phyloP scores from a whole-genome alignment of 306 rosid species.

The Quercus ilex region DNA sequence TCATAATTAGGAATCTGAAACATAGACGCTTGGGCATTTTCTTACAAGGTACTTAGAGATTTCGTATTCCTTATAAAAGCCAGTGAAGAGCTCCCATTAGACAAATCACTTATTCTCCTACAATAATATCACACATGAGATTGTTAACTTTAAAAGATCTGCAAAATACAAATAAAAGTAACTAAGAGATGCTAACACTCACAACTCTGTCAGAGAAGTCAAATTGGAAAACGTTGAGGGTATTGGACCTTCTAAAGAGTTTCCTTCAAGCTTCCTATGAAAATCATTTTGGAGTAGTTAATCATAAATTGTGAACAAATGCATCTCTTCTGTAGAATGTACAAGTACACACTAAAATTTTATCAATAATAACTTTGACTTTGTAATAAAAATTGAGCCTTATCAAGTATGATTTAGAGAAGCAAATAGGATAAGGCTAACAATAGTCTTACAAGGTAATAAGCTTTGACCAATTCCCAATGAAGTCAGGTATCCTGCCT shows the following conservation, averaged over 20 bases:
- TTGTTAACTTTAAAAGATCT: conserved; percentile 17
- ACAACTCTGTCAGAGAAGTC: no score
- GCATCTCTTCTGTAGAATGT: neutral
- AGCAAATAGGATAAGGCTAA: no score
- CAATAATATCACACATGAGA: conserved; percentile 16
- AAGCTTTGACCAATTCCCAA: no score
- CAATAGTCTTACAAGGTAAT: no score
- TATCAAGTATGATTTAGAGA: no score
- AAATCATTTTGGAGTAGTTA: conserved; percentile 4
- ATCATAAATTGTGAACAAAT: neutral
- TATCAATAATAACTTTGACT: neutral
- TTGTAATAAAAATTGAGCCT: no score
- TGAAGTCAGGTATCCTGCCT: no score
- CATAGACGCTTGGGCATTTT: neutral
- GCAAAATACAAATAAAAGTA: no score
- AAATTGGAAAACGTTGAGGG: no score
- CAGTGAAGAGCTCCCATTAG: conserved; percentile 71
- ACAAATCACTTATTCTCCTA: conserved; percentile 61
- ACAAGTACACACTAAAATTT: neutral
- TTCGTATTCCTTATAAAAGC: conserved; percentile 58
- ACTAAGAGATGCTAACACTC: no score
- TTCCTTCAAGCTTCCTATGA: conserved; percentile 84
- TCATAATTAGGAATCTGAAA: neutral
- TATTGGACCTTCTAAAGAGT: conserved; percentile 61
- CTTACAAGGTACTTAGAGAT: conserved; percentile 61